phyloP scores from a whole-genome alignment of 2,329 filamentous ascomycete species.

The Trichothecium roseum region DNA sequence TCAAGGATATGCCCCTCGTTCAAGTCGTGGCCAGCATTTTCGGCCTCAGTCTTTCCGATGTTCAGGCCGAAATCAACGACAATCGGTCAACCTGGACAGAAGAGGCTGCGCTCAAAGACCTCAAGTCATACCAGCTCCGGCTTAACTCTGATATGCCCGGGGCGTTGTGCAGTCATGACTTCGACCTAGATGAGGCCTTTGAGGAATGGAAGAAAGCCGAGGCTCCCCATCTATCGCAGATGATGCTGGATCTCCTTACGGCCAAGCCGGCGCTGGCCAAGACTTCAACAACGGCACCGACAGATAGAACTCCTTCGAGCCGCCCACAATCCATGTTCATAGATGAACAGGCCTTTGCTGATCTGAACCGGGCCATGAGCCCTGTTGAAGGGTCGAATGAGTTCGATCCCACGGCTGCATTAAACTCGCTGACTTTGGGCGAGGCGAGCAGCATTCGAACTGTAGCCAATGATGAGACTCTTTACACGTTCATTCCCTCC shows the following conservation, averaged over 20 bases:
- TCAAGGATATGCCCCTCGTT: slow-evolving; percentile 95
- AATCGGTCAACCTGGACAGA: slow-evolving; percentile 80
- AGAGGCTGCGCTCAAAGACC: slow-evolving; percentile 77
- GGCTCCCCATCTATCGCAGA: slow-evolving; percentile 73
- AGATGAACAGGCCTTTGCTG: slow-evolving; percentile 41
- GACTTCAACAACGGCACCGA: slow-evolving; percentile 48
- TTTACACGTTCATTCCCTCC: slow-evolving; percentile 82
- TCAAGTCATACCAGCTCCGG: slow-evolving; percentile 88
- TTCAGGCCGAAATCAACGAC: slow-evolving; percentile 79
- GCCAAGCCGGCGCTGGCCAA: slow-evolving; percentile 79
- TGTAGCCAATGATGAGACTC: slow-evolving; percentile 43
- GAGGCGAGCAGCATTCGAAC: slow-evolving; percentile 39
- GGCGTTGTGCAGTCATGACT: slow-evolving; percentile 75
- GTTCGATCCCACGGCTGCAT: slow-evolving; percentile 58
- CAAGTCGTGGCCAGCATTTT: slow-evolving; percentile 82
- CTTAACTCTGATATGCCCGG: slow-evolving; percentile 70
- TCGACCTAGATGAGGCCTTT: slow-evolving; percentile 81
- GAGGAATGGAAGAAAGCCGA: slow-evolving; percentile 89
- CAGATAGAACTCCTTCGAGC: slow-evolving; percentile 47
- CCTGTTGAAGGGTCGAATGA: slow-evolving; percentile 27
- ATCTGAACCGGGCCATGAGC: slow-evolving; percentile 40
- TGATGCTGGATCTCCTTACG: slow-evolving; percentile 86
- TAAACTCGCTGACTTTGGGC: slow-evolving; percentile 54
- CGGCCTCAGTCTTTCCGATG: slow-evolving; percentile 64
- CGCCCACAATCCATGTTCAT: slow-evolving; percentile 31